These are phyloP conservation scores for Calonectria henricotiae DNA, from an alignment of 2,329 filamentous ascomycete species.

Conservation along the genomic window DNA sequence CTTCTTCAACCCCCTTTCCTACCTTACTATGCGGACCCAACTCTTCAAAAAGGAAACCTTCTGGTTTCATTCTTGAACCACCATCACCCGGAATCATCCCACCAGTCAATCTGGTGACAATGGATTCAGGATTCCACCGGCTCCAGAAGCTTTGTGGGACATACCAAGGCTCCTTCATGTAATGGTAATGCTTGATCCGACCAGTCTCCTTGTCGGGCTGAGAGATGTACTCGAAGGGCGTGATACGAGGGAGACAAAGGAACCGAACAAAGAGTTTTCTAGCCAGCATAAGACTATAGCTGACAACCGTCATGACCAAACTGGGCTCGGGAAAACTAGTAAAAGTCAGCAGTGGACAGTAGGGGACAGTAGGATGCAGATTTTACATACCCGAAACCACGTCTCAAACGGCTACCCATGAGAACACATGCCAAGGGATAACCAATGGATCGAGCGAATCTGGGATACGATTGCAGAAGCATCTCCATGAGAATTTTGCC, in stretches of 20 bases:
- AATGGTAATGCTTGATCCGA: constrained; percentile 67
- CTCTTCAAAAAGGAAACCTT: constrained; percentile 72
- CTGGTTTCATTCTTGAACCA: constrained; percentile 59
- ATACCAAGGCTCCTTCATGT: constrained; percentile 78
- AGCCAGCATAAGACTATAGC: constrained; percentile 65
- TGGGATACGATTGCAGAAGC: constrained; percentile 71
- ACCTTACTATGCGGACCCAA: constrained; percentile 74
- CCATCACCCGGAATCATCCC: constrained; percentile 65
- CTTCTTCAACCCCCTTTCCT: constrained; percentile 68
- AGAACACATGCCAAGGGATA: constrained; percentile 70
- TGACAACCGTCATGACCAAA: constrained; percentile 57
- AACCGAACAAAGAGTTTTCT: constrained; percentile 73
- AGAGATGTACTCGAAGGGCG: constrained; percentile 59
- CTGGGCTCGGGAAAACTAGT: constrained; percentile 64
- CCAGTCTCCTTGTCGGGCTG: constrained; percentile 70
- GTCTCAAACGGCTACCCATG: constrained; percentile 76
- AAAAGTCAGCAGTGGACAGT: constrained; percentile 38
- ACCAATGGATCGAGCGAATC: constrained; percentile 63
- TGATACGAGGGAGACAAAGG: constrained; percentile 73
- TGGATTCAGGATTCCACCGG: constrained; percentile 74
- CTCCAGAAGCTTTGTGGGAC: constrained; percentile 73
- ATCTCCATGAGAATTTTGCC: constrained; percentile 75
- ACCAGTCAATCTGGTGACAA: constrained; percentile 63
- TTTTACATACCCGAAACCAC: constrained; percentile 74
- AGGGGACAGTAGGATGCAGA: neutral